Base-by-base conservation (phyloP, 163 green algal genomes). In the Volvox carteri region DNA sequence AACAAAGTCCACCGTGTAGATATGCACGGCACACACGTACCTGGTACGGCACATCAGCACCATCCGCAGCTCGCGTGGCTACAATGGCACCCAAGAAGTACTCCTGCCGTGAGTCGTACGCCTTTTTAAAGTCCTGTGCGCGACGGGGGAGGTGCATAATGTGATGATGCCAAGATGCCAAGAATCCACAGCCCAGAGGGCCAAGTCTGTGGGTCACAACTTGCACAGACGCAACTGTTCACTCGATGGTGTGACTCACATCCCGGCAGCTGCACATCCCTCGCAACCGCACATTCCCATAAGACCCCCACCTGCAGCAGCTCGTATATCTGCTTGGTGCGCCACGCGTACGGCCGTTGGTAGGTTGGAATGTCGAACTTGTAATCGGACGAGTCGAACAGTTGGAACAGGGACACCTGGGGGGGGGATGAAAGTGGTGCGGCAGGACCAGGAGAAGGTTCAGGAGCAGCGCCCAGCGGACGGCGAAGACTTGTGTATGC, bases 1-100 rank as follows among this genome's bases (percentile, higher is more conserved):
- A n/a, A n/a, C n/a, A n/a, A n/a, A n/a, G n/a, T n/a, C n/a, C n/a
- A n/a, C n/a, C n/a, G n/a, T n/a, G n/a, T n/a, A n/a, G n/a, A n/a
- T n/a, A n/a, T n/a, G n/a, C n/a, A n/a, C n/a, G n/a, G n/a, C n/a
- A n/a, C n/a, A n/a, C 41, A 44, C 78, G 14, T 16, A 90, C 89
- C 89, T 92, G 89, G 56, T 83, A 92, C n/a, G 89, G 54, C 48
- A 68, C 78, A 76, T 89, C 42, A 18, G 76, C 7, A 2, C 88
- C 85, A 8, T 91, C 87, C 11, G 76, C 87, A 5, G 68, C 67
- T 12, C 86, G 73, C 0, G 92, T 94, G 7, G 93, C 92, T 6
- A 95, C 93, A 19, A 95, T 90, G 48, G 91, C 88, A 0, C 93
- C 93, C 54, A 95, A 58, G n/a, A 95, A 95, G 84, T 95, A 93